Conservation (phyloP, 83 land plant genomes). For the Picea engelmannii region DNA sequence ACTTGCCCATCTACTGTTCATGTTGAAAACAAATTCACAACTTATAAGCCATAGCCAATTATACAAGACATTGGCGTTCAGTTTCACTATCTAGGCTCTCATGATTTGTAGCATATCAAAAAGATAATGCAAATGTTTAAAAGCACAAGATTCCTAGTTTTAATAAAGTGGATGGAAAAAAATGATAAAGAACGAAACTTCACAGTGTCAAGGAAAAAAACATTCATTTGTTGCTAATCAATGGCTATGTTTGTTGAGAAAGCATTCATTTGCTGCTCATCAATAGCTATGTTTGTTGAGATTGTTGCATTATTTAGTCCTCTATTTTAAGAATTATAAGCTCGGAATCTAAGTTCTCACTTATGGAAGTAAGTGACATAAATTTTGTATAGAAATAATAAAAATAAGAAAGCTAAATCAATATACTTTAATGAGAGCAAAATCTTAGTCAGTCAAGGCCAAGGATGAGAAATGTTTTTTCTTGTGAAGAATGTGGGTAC, state of each 20-base stretch:
- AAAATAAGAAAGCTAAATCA: neutral
- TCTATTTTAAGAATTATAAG: conserved; percentile 76
- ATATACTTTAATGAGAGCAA: neutral
- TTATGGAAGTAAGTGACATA: neutral
- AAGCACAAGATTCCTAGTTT: neutral
- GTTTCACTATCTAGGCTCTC: neutral
- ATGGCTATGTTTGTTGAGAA: conserved; percentile 82
- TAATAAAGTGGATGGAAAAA: neutral
- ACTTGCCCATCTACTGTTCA: neutral
- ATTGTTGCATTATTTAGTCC: conserved; percentile 75
- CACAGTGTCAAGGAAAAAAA: conserved; percentile 95
- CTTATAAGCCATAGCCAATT: neutral
- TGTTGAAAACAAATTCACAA: neutral
- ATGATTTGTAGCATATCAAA: neutral
- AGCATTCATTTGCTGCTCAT: conserved; percentile 96
- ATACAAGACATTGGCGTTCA: neutral
- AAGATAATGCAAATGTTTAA: neutral
- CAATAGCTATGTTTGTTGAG: conserved; percentile 81
- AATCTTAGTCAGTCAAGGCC: neutral
- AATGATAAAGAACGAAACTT: neutral
- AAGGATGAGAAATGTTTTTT: neutral
- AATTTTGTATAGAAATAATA: neutral
- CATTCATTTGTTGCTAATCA: conserved; percentile 96
- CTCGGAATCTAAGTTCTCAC: conserved; percentile 90
- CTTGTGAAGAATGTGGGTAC: neutral